Percentiles rank a stretch among this genome's conserved stretches.
Conservation (phyloP, 768 basidiomycete genomes). For the Leucosporidium scottii region DNA sequence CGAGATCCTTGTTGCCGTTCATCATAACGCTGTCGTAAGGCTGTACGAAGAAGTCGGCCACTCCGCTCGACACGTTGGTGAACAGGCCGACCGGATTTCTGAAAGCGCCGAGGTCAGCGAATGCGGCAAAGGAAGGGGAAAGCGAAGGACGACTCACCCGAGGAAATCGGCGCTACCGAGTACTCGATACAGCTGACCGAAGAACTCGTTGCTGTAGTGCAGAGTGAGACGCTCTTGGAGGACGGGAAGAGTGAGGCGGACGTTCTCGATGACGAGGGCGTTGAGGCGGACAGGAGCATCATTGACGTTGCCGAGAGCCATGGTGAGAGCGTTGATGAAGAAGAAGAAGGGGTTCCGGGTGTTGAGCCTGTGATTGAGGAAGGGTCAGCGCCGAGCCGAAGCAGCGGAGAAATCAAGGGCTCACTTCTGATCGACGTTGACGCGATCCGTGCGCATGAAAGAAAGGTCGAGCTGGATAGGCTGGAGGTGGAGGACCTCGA, state of each 20-base stretch:
- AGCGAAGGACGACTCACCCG: conserved; percentile 28
- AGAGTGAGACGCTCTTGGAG: conserved; percentile 75
- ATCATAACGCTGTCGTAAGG: conserved; percentile 94
- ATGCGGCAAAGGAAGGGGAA: conserved; percentile 25
- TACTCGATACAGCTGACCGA: conserved; percentile 90
- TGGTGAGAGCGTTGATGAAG: conserved; percentile 85
- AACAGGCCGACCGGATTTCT: conserved; percentile 88
- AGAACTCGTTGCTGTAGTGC: conserved; percentile 87
- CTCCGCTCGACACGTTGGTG: conserved; percentile 95
- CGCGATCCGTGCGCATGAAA: conserved; percentile 92
- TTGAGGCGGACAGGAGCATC: conserved; percentile 92
- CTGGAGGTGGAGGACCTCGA: conserved; percentile 89
- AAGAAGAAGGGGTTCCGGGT: conserved; percentile 83
- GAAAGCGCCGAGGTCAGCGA: conserved; percentile 37
- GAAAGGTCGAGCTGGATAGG: conserved; percentile 87
- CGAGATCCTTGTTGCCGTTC: conserved; percentile 90
- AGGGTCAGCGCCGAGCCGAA: background rate
- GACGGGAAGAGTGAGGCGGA: conserved; percentile 77
- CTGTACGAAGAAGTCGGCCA: conserved; percentile 97
- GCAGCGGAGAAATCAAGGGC: conserved; percentile 32
- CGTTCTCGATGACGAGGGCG: conserved; percentile 86
- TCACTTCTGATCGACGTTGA: conserved; percentile 89
- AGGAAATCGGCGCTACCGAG: conserved; percentile 94
- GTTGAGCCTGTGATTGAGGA: conserved; percentile 26
- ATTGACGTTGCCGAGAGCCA: conserved; percentile 95